Evolutionary conservation across 148 eudicot species (phyloP).

Genomic region (Spergularia marina): DNA sequence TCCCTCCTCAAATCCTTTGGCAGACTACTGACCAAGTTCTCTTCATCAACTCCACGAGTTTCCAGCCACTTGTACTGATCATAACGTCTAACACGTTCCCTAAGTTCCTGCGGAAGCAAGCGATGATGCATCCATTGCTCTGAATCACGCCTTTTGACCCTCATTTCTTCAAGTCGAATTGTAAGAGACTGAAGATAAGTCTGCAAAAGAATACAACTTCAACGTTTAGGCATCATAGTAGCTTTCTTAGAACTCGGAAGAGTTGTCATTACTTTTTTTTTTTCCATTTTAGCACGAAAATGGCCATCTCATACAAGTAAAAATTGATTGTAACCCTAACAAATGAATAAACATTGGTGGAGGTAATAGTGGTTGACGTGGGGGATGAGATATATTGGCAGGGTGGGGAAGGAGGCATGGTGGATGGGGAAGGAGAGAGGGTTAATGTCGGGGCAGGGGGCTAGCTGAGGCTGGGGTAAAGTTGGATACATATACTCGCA

Average conservation of each 20-base stretch:
- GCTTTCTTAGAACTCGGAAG: no score
- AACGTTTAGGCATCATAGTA: constrained; percentile 1
- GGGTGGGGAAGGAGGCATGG: no score
- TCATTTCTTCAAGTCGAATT: constrained; percentile 90
- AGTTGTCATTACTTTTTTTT: no score
- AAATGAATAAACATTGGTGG: no score
- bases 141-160: constrained; percentile 92
- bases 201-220: constrained; percentile 37
- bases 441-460: no score
- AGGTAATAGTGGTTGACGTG: no score
- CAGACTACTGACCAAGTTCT: constrained; percentile 66
- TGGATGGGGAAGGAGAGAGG: no score
- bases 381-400: no score
- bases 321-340: no score
- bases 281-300: neutral
- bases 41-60: constrained; percentile 93
- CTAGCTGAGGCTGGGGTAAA: no score
- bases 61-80: constrained; percentile 93
- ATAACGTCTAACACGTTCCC: constrained; percentile 88
- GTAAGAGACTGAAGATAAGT: constrained; percentile 92
- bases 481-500: no score
- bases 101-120: constrained; percentile 69
- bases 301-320: no score
- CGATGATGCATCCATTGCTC: constrained; percentile 99
- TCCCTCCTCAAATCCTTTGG: constrained; percentile 90